A percentile compares a stretch with the other conserved stretches of the same genome.
phyloP scores from a whole-genome alignment of 305 asterid species.

The Ajuga reptans region DNA sequence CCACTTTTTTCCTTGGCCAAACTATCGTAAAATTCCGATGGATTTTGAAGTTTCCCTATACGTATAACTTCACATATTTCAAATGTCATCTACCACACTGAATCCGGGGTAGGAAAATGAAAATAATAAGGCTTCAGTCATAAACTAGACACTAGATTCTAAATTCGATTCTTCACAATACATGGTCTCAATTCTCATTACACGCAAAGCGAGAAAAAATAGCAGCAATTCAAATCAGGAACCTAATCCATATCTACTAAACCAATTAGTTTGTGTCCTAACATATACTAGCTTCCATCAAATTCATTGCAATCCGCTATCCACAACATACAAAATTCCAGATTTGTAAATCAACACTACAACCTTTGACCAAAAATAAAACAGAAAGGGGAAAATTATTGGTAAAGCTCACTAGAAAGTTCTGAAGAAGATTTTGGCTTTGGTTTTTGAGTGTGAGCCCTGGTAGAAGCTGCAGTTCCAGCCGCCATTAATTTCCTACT shows the following conservation, averaged over 20 bases:
- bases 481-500: slow-evolving; percentile 42
- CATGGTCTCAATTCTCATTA: not conserved
- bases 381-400: not conserved
- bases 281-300: not conserved
- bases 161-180: not conserved
- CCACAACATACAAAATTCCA: not conserved
- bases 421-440: slow-evolving; percentile 29
- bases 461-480: slow-evolving; percentile 73
- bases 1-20: too few species aligned
- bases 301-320: not conserved
- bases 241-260: not conserved
- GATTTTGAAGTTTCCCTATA: not conserved
- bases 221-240: not conserved
- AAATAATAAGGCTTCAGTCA: not conserved
- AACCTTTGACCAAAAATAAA: not conserved
- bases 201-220: not conserved
- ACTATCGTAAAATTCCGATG: not conserved
- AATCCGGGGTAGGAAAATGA: not conserved
- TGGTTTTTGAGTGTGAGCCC: slow-evolving; percentile 70
- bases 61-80: not conserved
- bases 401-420: slow-evolving; percentile 38
- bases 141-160: not conserved
- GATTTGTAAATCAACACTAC: not conserved
- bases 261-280: not conserved
- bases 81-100: not conserved